Percentiles rank a stretch among this genome's conserved stretches.
These are phyloP conservation scores for Isatis tinctoria DNA, from an alignment of 345 rosid genomes.

Conservation along the genomic window DNA sequence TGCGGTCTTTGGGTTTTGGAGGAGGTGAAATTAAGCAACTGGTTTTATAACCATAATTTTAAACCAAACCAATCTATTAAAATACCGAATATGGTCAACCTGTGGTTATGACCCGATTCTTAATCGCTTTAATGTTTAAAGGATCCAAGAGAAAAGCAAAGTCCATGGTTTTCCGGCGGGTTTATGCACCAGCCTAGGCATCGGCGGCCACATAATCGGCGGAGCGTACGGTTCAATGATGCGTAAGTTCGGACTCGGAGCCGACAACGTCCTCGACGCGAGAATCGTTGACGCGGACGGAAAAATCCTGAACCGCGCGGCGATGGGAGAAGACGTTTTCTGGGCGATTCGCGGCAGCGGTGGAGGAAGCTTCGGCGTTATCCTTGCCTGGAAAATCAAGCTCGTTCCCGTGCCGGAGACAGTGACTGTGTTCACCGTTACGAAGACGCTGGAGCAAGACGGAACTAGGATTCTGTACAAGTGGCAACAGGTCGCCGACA, in stretches of 20 bases:
- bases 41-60: no score
- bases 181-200: constrained; percentile 57
- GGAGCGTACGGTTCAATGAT: constrained; percentile 75
- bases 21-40: background rate
- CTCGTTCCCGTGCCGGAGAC: constrained; percentile 58
- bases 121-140: constrained; percentile 7
- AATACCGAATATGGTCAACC: background rate
- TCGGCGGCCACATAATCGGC: constrained; percentile 64
- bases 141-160: constrained; percentile 58
- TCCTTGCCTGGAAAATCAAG: constrained; percentile 58
- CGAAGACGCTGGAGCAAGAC: constrained; percentile 41
- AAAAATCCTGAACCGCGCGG: constrained; percentile 46
- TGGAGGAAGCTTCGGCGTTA: constrained; percentile 67
- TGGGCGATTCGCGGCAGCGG: constrained; percentile 80
- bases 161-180: constrained; percentile 74
- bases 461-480: constrained; percentile 44
- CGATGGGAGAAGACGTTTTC: constrained; percentile 72
- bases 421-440: constrained; percentile 58
- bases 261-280: constrained; percentile 73
- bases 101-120: background rate
- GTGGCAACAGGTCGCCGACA: constrained; percentile 61
- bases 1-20: background rate
- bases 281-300: constrained; percentile 53
- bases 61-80: background rate
- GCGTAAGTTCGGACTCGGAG: constrained; percentile 77